Evolutionary conservation across 2,329 filamentous ascomycete species (phyloP).

Genomic region (Alternaria ethzedia): DNA sequence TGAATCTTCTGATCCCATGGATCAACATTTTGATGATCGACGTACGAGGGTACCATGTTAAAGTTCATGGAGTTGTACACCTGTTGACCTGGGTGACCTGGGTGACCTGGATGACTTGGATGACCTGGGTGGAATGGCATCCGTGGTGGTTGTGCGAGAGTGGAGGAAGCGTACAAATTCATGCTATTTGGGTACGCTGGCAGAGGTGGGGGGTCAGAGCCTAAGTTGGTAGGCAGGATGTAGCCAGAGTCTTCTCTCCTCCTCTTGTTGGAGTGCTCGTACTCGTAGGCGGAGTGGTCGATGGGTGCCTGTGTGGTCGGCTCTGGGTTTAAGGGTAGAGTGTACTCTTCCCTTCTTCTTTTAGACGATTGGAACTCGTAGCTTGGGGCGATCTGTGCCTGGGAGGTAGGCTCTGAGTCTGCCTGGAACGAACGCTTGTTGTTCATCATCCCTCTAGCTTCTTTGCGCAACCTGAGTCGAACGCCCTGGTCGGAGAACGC

Average conservation of each 20-base stretch:
- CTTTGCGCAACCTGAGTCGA: constrained; percentile 80
- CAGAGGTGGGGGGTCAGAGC: background rate
- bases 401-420: constrained; percentile 4
- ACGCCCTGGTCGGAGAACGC: constrained; percentile 89
- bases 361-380: background rate
- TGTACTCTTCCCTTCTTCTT: background rate
- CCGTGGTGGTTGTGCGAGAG: background rate
- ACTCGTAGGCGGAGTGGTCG: background rate
- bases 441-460: constrained; percentile 62
- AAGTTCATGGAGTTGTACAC: background rate
- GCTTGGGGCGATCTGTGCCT: background rate
- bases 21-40: background rate
- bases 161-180: background rate
- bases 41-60: background rate
- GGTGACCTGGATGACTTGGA: background rate
- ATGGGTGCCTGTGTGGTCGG: background rate
- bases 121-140: background rate
- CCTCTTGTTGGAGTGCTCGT: background rate
- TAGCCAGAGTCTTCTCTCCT: background rate
- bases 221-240: background rate
- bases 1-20: background rate
- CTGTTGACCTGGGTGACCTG: background rate
- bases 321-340: background rate
- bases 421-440: constrained; percentile 32
- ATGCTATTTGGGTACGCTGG: background rate